Evolutionary conservation across 2,329 filamentous ascomycete species (phyloP), one percentile per base, ranked within the genome.

Genomic region (Talaromyces sp.): DNA sequence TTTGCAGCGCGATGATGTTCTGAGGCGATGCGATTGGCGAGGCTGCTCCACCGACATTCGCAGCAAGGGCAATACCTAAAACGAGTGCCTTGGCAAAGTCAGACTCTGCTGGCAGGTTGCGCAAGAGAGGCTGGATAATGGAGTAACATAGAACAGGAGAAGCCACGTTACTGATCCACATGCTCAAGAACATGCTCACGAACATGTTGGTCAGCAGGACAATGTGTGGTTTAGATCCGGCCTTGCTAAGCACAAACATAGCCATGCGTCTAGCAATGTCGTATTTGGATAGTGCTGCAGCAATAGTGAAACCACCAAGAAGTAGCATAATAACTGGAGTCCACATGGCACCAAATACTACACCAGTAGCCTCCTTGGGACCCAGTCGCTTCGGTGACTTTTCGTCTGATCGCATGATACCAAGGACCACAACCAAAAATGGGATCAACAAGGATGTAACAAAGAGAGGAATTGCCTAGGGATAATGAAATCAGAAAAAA

Each of bases 101-200:
- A 14, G 91, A 96, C 66, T 94, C 92, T 0, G 89, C 83, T 0
- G 93, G 89, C 30, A 99, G 82, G 57, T 97, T 99, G 55, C 94
- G 90, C 24, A 99, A 82, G 78, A 99, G 91, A 3, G 95, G 94
- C 86, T 93, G 92, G 55, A 99, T 96, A 66, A 99, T 97, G 17
- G 91, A 96, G 73, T 95, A 97, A 78, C 94, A 99, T 33, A 99
- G 82, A 9, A 99, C 94, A 0, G 94, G 94, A 1, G 95, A 93
- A 1, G 94, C 94, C 24, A 99, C 95, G 63, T 99, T 99, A 75
- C 91, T 96, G 67, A 99, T 97, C 81, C 96, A 91, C 94, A 99
- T 99, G 65, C 91, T 97, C 8, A 95, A 88, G 71, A 99, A 95
- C 67, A 94, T 95, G 50, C 93, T 92, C 37, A 99, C 94, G 65